Conservation (phyloP, 805 yeast genomes). For the Barnettozyma californica region DNA sequence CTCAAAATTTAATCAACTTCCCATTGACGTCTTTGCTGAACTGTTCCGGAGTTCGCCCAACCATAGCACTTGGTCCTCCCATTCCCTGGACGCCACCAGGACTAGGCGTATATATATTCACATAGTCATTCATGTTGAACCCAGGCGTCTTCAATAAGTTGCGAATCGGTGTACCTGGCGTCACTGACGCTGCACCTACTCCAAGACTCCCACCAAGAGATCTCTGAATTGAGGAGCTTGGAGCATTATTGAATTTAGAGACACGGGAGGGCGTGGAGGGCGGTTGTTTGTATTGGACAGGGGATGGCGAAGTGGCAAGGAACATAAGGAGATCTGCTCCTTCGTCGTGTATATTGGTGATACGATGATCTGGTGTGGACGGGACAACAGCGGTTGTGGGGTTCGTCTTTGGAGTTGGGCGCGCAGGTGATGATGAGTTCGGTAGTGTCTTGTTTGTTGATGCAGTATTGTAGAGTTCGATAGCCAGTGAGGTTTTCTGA, state of each 20-base stretch:
- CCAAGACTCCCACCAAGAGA: conserved; percentile 6
- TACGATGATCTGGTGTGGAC: conserved; percentile 23
- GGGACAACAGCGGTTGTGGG: conserved; percentile 9
- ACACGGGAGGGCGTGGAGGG: conserved; percentile 22
- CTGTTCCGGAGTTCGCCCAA: conserved; percentile 31
- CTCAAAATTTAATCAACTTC: conserved; percentile 21
- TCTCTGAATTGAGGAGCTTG: conserved; percentile 14
- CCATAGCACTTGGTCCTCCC: conserved; percentile 7
- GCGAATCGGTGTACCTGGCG: conserved; percentile 27
- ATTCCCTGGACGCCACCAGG: conserved; percentile 31
- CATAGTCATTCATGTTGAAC: conserved; percentile 79
- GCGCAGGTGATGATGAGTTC: conserved; percentile 19
- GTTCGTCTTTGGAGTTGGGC: not conserved
- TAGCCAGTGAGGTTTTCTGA: conserved; percentile 19
- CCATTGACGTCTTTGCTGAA: conserved; percentile 24
- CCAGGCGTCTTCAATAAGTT: conserved; percentile 47
- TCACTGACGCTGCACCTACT: not conserved
- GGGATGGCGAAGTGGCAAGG: conserved; percentile 80
- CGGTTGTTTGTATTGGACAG: conserved; percentile 27
- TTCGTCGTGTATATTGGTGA: conserved; percentile 35
- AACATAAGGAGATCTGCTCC: conserved; percentile 82
- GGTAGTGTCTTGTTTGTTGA: conserved; percentile 25
- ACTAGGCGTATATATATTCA: conserved; percentile 72
- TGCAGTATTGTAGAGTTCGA: conserved; percentile 23
- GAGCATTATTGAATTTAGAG: conserved; percentile 2